These are phyloP conservation scores for Lipomyces starkeyi DNA, from an alignment of 805 yeast genomes.

Conservation along the genomic window DNA sequence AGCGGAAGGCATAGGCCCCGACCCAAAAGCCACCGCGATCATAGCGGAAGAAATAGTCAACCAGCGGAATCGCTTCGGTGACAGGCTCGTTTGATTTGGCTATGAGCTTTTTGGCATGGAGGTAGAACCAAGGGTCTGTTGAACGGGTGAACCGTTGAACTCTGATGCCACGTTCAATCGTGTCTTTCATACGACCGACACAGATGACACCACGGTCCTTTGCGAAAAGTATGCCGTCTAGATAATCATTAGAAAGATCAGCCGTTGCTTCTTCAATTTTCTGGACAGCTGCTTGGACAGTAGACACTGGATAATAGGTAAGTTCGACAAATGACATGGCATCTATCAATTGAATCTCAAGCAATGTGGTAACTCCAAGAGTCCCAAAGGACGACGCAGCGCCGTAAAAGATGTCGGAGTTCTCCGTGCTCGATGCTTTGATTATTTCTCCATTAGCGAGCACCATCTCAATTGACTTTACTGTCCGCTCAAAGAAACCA, in stretches of 20 bases:
- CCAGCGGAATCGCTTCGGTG: slow-evolving; percentile 12
- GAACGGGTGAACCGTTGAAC: slow-evolving; percentile 10
- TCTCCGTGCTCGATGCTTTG: slow-evolving; percentile 7
- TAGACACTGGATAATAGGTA: slow-evolving; percentile 6
- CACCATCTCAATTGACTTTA: slow-evolving; percentile 11
- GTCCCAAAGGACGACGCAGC: slow-evolving; percentile 14
- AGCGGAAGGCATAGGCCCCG: slow-evolving; percentile 5
- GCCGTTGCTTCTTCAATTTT: slow-evolving; percentile 11
- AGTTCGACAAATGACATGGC: slow-evolving; percentile 11
- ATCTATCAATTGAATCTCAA: slow-evolving; percentile 13
- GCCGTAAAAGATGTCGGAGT: slow-evolving; percentile 10
- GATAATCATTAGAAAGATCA: slow-evolving; percentile 4
- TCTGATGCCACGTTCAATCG: neutral
- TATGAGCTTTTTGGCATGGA: slow-evolving; percentile 11
- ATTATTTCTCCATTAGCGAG: slow-evolving; percentile 12
- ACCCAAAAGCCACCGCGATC: slow-evolving; percentile 16
- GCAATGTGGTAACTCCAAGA: slow-evolving; percentile 10
- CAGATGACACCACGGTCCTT: slow-evolving; percentile 13
- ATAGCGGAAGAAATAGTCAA: slow-evolving; percentile 12
- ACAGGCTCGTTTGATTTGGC: neutral
- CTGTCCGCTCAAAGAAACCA: slow-evolving; percentile 10
- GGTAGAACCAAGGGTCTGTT: slow-evolving; percentile 12
- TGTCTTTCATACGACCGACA: slow-evolving; percentile 7
- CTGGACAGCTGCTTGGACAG: neutral
- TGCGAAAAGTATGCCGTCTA: slow-evolving; percentile 8